A percentile compares a stretch with the other conserved stretches of the same genome.
Conservation (phyloP, 495 filamentous ascomycete species). For the Penicillium turbatum region DNA sequence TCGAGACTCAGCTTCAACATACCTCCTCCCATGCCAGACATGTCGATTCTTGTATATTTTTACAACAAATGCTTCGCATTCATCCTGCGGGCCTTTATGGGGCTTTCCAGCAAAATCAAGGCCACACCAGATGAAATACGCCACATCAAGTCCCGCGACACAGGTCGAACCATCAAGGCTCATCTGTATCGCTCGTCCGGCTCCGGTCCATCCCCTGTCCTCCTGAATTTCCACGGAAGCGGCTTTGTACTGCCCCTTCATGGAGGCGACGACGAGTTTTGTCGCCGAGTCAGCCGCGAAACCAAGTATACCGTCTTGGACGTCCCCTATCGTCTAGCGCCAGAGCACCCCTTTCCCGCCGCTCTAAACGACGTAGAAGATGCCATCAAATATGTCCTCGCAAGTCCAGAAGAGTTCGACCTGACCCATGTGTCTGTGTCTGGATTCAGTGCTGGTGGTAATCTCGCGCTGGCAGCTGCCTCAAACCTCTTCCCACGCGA, state of each 20-base stretch:
- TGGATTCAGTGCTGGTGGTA: constrained; percentile 46
- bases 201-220: constrained; percentile 31
- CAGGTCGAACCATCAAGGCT: constrained; percentile 38
- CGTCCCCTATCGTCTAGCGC: constrained; percentile 73
- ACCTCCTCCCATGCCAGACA: constrained; percentile 5
- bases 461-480: constrained; percentile 37
- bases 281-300: constrained; percentile 31
- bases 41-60: constrained; percentile 22
- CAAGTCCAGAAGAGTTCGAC: constrained; percentile 33
- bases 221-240: constrained; percentile 45
- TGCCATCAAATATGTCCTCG: constrained; percentile 32
- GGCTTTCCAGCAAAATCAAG: background rate
- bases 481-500: constrained; percentile 36
- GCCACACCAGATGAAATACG: constrained; percentile 33
- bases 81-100: background rate
- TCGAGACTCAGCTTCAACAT: background rate
- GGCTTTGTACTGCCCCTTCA: constrained; percentile 42
- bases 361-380: constrained; percentile 66
- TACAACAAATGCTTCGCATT: constrained; percentile 25
- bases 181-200: constrained; percentile 40
- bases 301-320: constrained; percentile 42
- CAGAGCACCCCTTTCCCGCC: constrained; percentile 72
- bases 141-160: constrained; percentile 41
- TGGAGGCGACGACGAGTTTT: constrained; percentile 42
- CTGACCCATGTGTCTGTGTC: constrained; percentile 35